Conservation (phyloP, 2,329 filamentous ascomycete genomes). For the Lecanicillium sp. region DNA sequence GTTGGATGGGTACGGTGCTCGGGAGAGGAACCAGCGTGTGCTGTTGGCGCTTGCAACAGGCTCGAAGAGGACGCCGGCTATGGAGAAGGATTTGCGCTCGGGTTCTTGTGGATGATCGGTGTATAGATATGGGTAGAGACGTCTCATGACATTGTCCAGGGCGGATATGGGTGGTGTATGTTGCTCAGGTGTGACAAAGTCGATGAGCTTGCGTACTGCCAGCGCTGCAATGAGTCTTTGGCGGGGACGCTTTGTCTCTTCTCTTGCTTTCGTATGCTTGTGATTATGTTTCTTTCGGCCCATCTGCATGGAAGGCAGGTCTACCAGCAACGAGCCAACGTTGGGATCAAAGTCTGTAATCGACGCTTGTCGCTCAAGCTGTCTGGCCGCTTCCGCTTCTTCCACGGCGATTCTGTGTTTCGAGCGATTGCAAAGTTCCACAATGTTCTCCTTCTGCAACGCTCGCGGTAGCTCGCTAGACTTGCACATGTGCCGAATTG, state of each 20-base stretch:
- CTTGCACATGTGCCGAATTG: conserved; percentile 59
- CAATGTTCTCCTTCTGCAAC: conserved; percentile 55
- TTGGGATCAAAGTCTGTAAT: conserved; percentile 39
- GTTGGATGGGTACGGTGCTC: conserved; percentile 35
- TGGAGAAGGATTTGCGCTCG: conserved; percentile 31
- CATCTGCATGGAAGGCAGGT: conserved; percentile 29
- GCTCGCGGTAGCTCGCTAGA: conserved; percentile 58
- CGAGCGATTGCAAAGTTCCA: conserved; percentile 49
- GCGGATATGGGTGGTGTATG: conserved; percentile 32
- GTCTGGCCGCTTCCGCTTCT: conserved; percentile 42
- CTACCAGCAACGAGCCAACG: conserved; percentile 37
- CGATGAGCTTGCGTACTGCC: conserved; percentile 38
- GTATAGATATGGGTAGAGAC: conserved; percentile 38
- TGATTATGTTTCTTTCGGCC: background rate
- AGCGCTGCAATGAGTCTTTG: conserved; percentile 36
- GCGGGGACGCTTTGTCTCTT: conserved; percentile 21
- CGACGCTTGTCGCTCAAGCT: conserved; percentile 41
- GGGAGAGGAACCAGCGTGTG: conserved; percentile 35
- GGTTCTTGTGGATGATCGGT: conserved; percentile 8
- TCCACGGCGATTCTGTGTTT: conserved; percentile 32
- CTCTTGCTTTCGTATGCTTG: conserved; percentile 14
- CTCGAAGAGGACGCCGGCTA: conserved; percentile 29
- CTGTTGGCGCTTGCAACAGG: conserved; percentile 17
- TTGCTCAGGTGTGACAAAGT: conserved; percentile 40
- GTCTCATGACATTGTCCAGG: conserved; percentile 36